Base-by-base conservation (phyloP, 2,329 filamentous ascomycete genomes). In the Aureobasidium subglaciale region DNA sequence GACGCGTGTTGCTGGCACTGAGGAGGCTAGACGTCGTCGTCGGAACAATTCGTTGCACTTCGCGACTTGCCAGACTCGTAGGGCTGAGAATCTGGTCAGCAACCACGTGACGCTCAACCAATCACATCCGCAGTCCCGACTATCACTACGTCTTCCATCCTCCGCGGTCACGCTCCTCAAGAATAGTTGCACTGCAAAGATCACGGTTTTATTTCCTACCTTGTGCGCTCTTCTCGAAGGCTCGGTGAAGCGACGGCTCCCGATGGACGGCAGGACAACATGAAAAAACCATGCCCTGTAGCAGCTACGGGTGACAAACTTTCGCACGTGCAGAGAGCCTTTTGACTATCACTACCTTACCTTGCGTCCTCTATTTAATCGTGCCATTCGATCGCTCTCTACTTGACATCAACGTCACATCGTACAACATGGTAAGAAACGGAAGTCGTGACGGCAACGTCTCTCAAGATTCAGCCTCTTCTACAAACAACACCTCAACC, bases 11-110 rank as follows among this genome's bases (percentile, higher is more conserved):
- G 46, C 46, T 45, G 32, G n/a, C 20, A 38, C 46, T 52, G 48
- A 52, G 35, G 32, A 52, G 48, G 35, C 25, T 38, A 30, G 35
- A 52, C 48, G 48, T 52, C 48, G 48, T 41, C 35, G 48, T 22
- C 34, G 46, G 35, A 41, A 49, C 30, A 37, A 52, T 41, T 52
- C 48, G 46, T 29, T 48, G 42, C 24, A 22, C 27, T 22, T 46
- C 42, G 46, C 46, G 27, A 20, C 46, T 50, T 37, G 6, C 34
- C 32, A 20, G n/a, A 13, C 40, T 10, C 30, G 29, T 46, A 46
- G 42, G 42, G 43, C 30, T 48, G 43, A 34, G 40, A 25, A 27
- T 34, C 22, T 50, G 46, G 46, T 50, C 46, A 50, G 46, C 46
- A 38, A 25, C 5, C 20, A 29, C 46, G n/a, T 50, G 46, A 16